Percentiles rank a stretch among this genome's conserved stretches.
phyloP scores from a whole-genome alignment of 306 rosid genomes.

The Phaseolus lunatus region DNA sequence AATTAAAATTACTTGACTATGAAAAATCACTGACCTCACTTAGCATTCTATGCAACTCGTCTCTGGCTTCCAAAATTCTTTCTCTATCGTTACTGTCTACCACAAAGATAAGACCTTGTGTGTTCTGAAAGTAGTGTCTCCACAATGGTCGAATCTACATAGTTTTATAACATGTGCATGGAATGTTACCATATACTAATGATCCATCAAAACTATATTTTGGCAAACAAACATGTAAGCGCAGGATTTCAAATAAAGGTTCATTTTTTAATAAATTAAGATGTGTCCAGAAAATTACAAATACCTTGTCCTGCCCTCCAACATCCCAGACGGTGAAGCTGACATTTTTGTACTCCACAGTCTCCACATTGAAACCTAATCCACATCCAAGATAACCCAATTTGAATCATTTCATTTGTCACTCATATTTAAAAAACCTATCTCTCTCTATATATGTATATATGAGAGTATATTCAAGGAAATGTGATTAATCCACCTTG shows the following conservation, averaged over 20 bases:
- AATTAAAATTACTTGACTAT: not conserved
- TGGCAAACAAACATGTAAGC: not conserved
- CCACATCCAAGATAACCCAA: conserved; percentile 40
- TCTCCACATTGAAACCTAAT: conserved; percentile 86
- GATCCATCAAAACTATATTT: not conserved
- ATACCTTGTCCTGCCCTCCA: conserved; percentile 92
- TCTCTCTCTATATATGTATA: not conserved
- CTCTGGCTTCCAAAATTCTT: conserved; percentile 76
- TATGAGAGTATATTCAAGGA: not conserved
- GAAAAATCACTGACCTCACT: conserved; percentile 64
- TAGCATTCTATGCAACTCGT: conserved; percentile 72
- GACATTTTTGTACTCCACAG: conserved; percentile 87
- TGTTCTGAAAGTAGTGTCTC: conserved; percentile 93
- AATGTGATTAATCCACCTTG: not conserved
- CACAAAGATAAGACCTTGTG: conserved; percentile 86
- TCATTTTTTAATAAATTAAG: not conserved
- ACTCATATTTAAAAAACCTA: not conserved
- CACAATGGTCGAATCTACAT: conserved; percentile 86
- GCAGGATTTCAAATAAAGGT: not conserved
- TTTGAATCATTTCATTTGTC: not conserved
- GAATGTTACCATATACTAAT: not conserved
- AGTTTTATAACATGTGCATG: not conserved
- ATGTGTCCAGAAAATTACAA: conserved; percentile 10
- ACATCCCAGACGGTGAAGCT: conserved; percentile 97
- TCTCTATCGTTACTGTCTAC: conserved; percentile 91